These are phyloP conservation scores for Leccinum fuscescens DNA, from an alignment of 1,284 basidiomycete genomes.

Conservation along the genomic window DNA sequence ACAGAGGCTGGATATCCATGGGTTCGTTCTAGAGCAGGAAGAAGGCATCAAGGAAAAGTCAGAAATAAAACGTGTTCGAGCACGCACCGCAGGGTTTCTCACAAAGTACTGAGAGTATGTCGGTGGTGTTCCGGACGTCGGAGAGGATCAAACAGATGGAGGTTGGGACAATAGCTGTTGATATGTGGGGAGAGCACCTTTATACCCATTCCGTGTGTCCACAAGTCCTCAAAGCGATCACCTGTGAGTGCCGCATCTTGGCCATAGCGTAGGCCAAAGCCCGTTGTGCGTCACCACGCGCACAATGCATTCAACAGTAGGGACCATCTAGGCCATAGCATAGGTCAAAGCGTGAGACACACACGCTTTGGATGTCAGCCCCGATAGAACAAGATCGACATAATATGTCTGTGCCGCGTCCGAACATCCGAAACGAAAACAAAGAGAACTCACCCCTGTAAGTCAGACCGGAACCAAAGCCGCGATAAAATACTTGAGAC, in stretches of 20 bases:
- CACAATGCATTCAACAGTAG: no score
- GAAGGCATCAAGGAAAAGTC: not conserved
- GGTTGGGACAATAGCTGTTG: not conserved
- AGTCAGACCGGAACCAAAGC: not conserved
- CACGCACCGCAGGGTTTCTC: not conserved
- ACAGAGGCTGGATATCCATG: not conserved
- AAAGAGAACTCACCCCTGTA: not conserved
- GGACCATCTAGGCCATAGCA: not conserved
- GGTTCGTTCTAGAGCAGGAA: slow-evolving; percentile 6
- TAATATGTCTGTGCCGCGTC: not conserved
- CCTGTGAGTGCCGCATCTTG: not conserved
- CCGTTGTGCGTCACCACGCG: not conserved
- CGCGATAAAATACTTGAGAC: slow-evolving; percentile 39
- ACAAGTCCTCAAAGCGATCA: not conserved
- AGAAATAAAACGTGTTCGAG: not conserved
- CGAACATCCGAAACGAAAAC: not conserved
- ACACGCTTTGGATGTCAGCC: not conserved
- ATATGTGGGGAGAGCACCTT: not conserved
- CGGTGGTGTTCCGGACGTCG: not conserved
- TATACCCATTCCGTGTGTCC: not conserved
- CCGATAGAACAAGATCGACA: not conserved
- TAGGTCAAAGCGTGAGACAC: slow-evolving; percentile 2
- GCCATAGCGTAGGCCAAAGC: not conserved
- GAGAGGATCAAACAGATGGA: no score
- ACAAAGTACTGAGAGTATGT: not conserved